Conservation (phyloP, 768 basidiomycete species). For the Mycena sanguinolenta region DNA sequence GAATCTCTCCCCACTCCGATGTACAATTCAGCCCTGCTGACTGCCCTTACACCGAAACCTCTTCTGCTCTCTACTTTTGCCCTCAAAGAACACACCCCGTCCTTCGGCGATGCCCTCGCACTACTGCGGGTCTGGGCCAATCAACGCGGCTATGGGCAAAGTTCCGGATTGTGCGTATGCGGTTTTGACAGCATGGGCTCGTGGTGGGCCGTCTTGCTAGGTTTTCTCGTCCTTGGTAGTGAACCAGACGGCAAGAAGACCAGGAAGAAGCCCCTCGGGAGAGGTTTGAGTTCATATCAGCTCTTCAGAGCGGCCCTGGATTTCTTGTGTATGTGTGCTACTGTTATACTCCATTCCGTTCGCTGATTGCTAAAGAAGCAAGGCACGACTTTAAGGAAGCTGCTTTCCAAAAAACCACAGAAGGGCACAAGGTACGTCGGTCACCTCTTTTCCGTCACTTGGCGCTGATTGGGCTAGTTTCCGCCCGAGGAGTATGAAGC, state of each 20-base stretch:
- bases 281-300: conserved; percentile 91
- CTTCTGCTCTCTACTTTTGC: conserved; percentile 69
- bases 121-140: conserved; percentile 92
- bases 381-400: conserved; percentile 76
- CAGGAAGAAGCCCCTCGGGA: conserved; percentile 74
- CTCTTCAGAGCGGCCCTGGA: conserved; percentile 88
- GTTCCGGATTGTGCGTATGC: conserved; percentile 66
- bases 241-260: conserved; percentile 56
- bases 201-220: conserved; percentile 78
- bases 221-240: conserved; percentile 76
- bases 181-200: conserved; percentile 79
- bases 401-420: conserved; percentile 69
- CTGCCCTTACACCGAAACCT: conserved; percentile 59
- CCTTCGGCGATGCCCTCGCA: conserved; percentile 80
- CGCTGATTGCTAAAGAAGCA: conserved; percentile 56
- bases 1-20: conserved; percentile 70
- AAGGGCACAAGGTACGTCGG: conserved; percentile 66
- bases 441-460: conserved; percentile 5
- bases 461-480: conserved; percentile 57
- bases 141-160: conserved; percentile 82
- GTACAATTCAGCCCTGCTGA: conserved; percentile 84
- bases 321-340: conserved; percentile 73
- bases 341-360: conserved; percentile 5
- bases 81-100: conserved; percentile 66
- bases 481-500: conserved; percentile 67